These are phyloP conservation scores for Diatrype stigma DNA, from an alignment of 2,329 filamentous ascomycete genomes.

Conservation along the genomic window DNA sequence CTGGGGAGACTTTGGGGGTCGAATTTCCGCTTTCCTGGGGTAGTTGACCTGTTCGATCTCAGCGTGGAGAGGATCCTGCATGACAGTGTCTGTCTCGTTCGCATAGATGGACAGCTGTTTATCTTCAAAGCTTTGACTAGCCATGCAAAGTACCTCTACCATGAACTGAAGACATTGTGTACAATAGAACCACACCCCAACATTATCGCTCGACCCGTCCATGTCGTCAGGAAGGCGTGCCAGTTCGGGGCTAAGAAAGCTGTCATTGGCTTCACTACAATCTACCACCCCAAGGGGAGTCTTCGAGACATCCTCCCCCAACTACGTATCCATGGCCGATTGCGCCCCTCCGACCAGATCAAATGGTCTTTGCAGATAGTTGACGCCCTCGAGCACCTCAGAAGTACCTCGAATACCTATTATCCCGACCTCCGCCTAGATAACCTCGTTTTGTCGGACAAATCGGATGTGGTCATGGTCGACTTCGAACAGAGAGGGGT, in stretches of 20 bases:
- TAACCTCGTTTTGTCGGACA: conserved; percentile 50
- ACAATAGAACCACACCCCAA: conserved; percentile 48
- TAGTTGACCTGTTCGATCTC: conserved; percentile 47
- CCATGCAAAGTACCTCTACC: conserved; percentile 57
- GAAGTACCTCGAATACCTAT: conserved; percentile 40
- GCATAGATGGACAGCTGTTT: conserved; percentile 36
- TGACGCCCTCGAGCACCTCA: conserved; percentile 47
- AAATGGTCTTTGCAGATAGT: conserved; percentile 53
- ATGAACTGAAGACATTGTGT: conserved; percentile 55
- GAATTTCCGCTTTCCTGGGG: conserved; percentile 37
- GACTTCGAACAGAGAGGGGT: conserved; percentile 62
- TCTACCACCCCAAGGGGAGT: conserved; percentile 50
- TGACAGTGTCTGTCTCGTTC: conserved; percentile 55
- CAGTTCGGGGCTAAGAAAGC: conserved; percentile 52
- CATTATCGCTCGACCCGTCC: conserved; percentile 47
- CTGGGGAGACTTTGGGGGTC: conserved; percentile 42
- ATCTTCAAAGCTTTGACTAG: conserved; percentile 57
- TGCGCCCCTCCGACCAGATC: conserved; percentile 41
- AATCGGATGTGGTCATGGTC: conserved; percentile 48
- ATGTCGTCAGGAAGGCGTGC: conserved; percentile 53
- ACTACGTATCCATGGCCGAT: conserved; percentile 40
- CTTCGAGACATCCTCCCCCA: conserved; percentile 52
- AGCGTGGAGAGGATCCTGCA: conserved; percentile 50
- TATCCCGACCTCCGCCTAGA: conserved; percentile 58
- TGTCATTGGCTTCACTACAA: conserved; percentile 53